phyloP scores from a whole-genome alignment of 2,329 filamentous ascomycete species.

The Pestalotiopsis sp. region DNA sequence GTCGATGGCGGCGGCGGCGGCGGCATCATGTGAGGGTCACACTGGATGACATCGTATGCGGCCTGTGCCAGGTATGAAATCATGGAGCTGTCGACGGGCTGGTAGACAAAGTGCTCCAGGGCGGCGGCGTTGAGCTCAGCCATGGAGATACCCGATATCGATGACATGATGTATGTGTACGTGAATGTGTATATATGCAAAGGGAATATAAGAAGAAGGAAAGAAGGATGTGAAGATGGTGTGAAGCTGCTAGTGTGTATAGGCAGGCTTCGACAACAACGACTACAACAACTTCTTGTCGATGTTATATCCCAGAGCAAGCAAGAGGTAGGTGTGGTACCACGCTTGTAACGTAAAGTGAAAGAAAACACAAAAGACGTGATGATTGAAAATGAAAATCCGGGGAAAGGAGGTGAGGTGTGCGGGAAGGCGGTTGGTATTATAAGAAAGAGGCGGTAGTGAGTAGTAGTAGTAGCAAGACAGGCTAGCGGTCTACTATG shows the following conservation, averaged over 20 bases:
- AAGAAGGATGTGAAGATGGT: constrained; percentile 8
- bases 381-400: constrained; percentile 20
- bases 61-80: constrained; percentile 75
- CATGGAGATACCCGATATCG: constrained; percentile 47
- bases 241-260: constrained; percentile 8
- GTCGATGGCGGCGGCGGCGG: constrained; percentile 34
- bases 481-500: constrained; percentile 16
- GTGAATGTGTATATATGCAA: constrained; percentile 26
- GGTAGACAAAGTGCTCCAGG: constrained; percentile 79
- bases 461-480: constrained; percentile 20
- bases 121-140: constrained; percentile 71
- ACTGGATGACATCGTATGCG: constrained; percentile 77
- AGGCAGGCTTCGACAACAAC: constrained; percentile 12
- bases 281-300: constrained; percentile 3
- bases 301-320: neutral
- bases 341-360: constrained; percentile 1
- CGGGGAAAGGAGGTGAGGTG: constrained; percentile 22
- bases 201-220: constrained; percentile 2
- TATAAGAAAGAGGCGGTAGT: constrained; percentile 26
- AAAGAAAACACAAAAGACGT: neutral
- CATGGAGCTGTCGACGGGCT: constrained; percentile 76
- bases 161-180: constrained; percentile 45
- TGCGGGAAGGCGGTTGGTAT: constrained; percentile 26
- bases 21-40: constrained; percentile 65
- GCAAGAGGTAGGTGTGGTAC: constrained; percentile 6